phyloP scores from a whole-genome alignment of 208 protist genomes.

The Wallacemonas collosoma region DNA sequence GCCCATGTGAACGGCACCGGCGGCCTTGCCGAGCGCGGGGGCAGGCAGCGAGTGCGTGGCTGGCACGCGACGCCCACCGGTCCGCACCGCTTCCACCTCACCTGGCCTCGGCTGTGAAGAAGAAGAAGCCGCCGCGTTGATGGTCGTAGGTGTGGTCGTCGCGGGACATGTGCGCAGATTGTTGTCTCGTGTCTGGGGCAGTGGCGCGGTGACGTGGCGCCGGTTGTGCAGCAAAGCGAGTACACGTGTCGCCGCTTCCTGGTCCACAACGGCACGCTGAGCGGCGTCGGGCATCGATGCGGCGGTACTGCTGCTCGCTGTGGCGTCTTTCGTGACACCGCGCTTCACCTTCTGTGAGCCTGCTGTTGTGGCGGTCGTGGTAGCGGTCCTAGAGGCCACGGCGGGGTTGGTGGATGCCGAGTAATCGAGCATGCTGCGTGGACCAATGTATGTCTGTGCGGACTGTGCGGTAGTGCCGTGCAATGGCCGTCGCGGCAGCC shows the following conservation, averaged over 20 bases:
- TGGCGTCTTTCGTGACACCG: neutral
- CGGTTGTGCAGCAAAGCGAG: conserved; percentile 7
- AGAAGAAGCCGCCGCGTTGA: too few relatives aligned
- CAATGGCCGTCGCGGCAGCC: neutral
- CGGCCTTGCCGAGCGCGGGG: conserved; percentile 17
- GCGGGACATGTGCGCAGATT: neutral
- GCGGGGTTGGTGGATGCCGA: neutral
- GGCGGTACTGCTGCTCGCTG: neutral
- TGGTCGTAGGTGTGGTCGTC: too few relatives aligned
- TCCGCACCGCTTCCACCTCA: neutral
- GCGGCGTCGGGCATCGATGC: neutral
- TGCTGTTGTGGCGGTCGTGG: neutral
- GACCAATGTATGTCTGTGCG: neutral
- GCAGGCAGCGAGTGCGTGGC: conserved; percentile 14
- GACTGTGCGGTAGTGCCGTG: neutral
- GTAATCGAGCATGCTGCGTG: conserved; percentile 14
- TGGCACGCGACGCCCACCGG: neutral
- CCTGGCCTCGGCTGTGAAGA: too few relatives aligned
- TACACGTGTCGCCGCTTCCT: conserved; percentile 7
- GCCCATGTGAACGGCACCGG: conserved; percentile 6
- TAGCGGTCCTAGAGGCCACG: neutral
- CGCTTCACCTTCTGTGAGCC: too few relatives aligned
- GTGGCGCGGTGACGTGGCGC: neutral
- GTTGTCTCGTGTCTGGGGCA: neutral
- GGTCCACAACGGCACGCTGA: neutral